Evolutionary conservation across 169 alveolate genomes (phyloP).

Genomic region (Fabrea salina): DNA sequence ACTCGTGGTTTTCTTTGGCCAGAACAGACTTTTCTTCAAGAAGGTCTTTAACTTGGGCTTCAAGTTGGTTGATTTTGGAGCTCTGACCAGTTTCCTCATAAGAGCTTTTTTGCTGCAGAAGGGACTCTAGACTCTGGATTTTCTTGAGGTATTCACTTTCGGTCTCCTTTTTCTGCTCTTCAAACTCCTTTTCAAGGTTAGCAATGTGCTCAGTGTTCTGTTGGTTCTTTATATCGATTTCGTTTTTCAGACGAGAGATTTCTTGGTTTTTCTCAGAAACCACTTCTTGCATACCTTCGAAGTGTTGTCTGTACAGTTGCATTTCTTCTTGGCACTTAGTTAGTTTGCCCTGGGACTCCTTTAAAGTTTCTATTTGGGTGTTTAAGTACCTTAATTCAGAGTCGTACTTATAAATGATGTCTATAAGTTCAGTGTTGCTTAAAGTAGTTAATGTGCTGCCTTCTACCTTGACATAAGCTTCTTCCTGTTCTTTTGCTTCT

Average conservation of each 20-base stretch:
- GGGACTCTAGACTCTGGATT: not conserved
- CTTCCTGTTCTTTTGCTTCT: too few relatives aligned
- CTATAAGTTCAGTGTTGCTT: not conserved
- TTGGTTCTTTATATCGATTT: not conserved
- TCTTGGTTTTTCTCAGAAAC: not conserved
- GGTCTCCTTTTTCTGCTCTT: not conserved
- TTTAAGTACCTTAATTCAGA: not conserved
- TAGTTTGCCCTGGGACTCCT: too few relatives aligned
- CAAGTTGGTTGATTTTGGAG: not conserved
- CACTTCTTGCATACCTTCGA: not conserved
- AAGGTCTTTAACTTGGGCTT: not conserved
- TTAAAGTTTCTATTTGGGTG: too few relatives aligned
- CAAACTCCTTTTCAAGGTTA: not conserved
- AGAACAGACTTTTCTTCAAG: not conserved
- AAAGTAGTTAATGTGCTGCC: not conserved
- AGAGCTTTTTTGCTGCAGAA: too few relatives aligned
- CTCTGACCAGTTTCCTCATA: not conserved
- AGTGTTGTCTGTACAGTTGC: too few relatives aligned
- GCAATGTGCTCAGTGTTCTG: not conserved
- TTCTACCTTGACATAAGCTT: too few relatives aligned
- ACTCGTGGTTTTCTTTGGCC: not conserved
- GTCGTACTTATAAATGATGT: constrained; percentile 1
- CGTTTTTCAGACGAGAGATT: not conserved
- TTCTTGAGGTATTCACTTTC: not conserved
- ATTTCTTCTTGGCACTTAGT: too few relatives aligned